Evolutionary conservation across 129 eudicot species (phyloP).

Genomic region (Flaveria sonorensis): DNA sequence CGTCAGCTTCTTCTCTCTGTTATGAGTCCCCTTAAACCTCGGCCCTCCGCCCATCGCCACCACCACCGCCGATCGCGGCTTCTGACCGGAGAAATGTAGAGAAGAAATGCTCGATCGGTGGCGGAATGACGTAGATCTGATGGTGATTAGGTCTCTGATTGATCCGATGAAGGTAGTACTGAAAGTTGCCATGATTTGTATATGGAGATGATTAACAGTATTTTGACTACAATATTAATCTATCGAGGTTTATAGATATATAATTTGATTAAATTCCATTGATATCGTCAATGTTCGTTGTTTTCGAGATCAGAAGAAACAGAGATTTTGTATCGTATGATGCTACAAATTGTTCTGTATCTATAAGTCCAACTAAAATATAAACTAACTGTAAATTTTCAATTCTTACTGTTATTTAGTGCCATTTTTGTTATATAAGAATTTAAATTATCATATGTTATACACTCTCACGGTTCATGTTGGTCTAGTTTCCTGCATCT

Average conservation of each 20-base stretch:
- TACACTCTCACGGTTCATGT: neutral
- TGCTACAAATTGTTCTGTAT: neutral
- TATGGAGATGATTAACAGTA: conserved; percentile 8
- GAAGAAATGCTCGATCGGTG: neutral
- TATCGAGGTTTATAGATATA: conserved; percentile 3
- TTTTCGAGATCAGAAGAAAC: conserved; percentile 31
- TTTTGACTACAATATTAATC: neutral
- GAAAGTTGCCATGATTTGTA: conserved; percentile 28
- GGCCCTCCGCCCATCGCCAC: conserved; percentile 35
- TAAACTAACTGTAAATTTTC: neutral
- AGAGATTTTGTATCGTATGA: conserved; percentile 24
- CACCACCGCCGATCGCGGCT: conserved; percentile 12
- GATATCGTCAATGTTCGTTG: conserved; percentile 34
- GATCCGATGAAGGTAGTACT: conserved; percentile 12
- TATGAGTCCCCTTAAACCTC: conserved; percentile 45
- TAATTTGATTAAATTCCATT: conserved; percentile 11
- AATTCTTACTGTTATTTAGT: neutral
- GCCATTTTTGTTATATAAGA: conserved; percentile 10
- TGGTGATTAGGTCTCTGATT: conserved; percentile 12
- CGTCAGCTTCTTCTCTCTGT: conserved; percentile 44
- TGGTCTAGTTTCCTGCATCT: neutral
- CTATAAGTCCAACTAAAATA: neutral
- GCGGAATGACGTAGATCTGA: conserved; percentile 6
- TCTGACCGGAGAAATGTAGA: neutral
- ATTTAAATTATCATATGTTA: neutral